Evolutionary conservation across 495 filamentous ascomycete species (phyloP).

Genomic region (Evansstolkia leycettana): DNA sequence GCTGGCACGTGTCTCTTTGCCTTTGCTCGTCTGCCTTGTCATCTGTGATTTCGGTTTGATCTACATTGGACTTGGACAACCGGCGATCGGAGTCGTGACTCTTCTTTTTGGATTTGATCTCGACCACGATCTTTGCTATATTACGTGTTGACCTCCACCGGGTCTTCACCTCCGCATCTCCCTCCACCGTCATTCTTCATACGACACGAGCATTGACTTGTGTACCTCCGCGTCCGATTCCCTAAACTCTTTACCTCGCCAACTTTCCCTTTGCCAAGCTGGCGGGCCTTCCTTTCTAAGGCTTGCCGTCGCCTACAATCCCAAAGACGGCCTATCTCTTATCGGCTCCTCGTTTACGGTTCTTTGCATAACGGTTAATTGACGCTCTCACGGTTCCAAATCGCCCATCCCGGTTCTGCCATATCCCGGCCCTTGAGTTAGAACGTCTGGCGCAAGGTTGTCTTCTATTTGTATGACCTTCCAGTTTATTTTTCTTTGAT

Average conservation of each 20-base stretch:
- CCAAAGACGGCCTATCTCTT: constrained; percentile 33
- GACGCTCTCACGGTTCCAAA: constrained; percentile 25
- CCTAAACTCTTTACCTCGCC: constrained; percentile 1
- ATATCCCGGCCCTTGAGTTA: constrained; percentile 7
- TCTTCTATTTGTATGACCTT: constrained; percentile 4
- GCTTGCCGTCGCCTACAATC: constrained; percentile 36
- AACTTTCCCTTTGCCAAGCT: constrained; percentile 14
- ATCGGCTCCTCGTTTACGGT: constrained; percentile 36
- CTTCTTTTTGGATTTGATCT: background rate
- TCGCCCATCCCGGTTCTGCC: constrained; percentile 15
- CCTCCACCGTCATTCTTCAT: background rate
- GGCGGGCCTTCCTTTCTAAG: constrained; percentile 25
- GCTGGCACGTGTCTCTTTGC: constrained; percentile 5
- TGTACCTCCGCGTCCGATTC: background rate
- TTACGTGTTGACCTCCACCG: background rate
- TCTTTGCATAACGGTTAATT: constrained; percentile 33
- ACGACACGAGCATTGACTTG: background rate
- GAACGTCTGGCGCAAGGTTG: constrained; percentile 1
- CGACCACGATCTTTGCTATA: background rate
- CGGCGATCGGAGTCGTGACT: constrained; percentile 15
- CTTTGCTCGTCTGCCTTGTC: constrained; percentile 4
- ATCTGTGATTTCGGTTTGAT: constrained; percentile 11
- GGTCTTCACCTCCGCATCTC: background rate
- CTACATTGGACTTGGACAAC: constrained; percentile 11
- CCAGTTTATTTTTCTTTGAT: constrained; percentile 6